Evolutionary conservation across 2,329 filamentous ascomycete genomes (phyloP).

Genomic region (Fusarium liriodendri): DNA sequence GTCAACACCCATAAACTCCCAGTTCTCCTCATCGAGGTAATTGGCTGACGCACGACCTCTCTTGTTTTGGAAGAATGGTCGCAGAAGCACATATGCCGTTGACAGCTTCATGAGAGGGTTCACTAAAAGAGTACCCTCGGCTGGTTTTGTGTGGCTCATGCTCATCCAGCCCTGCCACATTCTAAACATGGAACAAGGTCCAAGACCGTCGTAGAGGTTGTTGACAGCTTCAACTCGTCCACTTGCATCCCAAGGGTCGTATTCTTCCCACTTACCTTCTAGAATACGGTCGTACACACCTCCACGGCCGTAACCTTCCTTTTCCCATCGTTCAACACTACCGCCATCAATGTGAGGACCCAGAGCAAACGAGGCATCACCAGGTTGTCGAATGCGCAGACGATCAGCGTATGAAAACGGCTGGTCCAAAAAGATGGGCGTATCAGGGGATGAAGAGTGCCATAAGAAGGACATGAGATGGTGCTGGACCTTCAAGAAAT

Average conservation of each 20-base stretch:
- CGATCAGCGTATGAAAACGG: conserved; percentile 78
- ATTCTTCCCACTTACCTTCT: conserved; percentile 80
- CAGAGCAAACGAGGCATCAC: conserved; percentile 76
- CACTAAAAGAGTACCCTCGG: conserved; percentile 83
- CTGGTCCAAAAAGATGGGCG: conserved; percentile 61
- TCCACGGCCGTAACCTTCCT: conserved; percentile 72
- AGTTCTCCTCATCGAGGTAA: conserved; percentile 66
- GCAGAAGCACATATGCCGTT: conserved; percentile 82
- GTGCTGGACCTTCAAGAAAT: conserved; percentile 69
- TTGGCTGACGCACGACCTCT: conserved; percentile 37
- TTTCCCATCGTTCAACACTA: conserved; percentile 81
- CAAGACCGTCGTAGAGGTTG: conserved; percentile 84
- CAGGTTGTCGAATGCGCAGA: conserved; percentile 77
- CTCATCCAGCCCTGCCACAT: conserved; percentile 92
- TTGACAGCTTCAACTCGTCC: conserved; percentile 74
- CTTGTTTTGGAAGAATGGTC: conserved; percentile 81
- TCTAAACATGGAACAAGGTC: conserved; percentile 85
- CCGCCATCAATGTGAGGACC: conserved; percentile 81
- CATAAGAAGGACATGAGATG: conserved; percentile 72
- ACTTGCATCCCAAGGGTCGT: conserved; percentile 84
- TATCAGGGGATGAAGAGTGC: conserved; percentile 62
- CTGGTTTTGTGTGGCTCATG: conserved; percentile 78
- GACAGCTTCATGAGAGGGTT: conserved; percentile 81
- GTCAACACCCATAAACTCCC: conserved; percentile 62
- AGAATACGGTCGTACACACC: conserved; percentile 80